Evolutionary conservation across 306 rosid species (phyloP), one percentile per base, ranked within the genome.

Genomic region (Prosopis cineraria): DNA sequence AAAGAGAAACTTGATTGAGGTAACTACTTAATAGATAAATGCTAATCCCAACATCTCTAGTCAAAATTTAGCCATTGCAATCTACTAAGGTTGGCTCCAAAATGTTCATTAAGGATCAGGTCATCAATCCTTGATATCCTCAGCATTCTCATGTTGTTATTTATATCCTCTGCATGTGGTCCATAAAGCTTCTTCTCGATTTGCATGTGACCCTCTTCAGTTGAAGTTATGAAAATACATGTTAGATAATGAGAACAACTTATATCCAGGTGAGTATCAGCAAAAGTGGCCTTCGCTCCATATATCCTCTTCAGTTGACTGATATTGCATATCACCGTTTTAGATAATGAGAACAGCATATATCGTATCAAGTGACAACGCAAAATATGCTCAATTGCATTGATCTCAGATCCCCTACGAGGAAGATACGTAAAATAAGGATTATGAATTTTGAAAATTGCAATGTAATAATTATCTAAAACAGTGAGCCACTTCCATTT

Each of bases 81-180:
- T 91, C 93, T 55, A 82, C 84, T 4, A 84, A 76, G 77, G 84
- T 80, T 7, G 96, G 96, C 78, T 89, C 96, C 68, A 91, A 82
- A 73, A 91, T 89, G 71, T 91, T 77, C 90, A 89, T 89, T 16
- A 91, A 89, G 89, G 75, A 91, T 79, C 55, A 91, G 87, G 80
- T 91, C 93, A 79, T 89, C 91, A 27, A 80, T 39, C 36, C 88
- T 50, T 50, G 91, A 87, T 64, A 91, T 82, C 78, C 79, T 80
- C 63, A 91, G 84, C 96, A 91, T 89, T 64, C 84, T 81, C 93
- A 91, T 89, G 79, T 89, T 84, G 76, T 91, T 84, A 59, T 91
- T 89, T 84, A 81, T 89, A 78, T 91, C 93, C 89, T 89, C 96
- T 72, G 89, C 91, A 1, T 89, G 86, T 7, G 93, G n/a, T n/a